Percentiles rank a stretch among this genome's conserved stretches.
Evolutionary conservation across 108 stramenopile genomes (phyloP).

Genomic region (Fragilaria crotonensis): DNA sequence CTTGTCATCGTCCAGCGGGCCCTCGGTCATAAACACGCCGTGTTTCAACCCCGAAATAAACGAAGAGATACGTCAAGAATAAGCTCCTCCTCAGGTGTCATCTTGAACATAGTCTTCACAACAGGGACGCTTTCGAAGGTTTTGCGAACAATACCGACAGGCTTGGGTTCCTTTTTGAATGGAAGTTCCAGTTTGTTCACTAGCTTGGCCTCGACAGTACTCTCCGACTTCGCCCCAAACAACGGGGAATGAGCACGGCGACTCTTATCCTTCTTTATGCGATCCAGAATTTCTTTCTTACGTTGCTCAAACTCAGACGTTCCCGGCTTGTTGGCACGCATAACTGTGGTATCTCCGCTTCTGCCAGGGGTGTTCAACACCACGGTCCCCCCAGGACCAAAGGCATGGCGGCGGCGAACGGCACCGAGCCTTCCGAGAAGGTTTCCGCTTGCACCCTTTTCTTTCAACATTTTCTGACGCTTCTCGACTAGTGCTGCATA

Average conservation of each 20-base stretch:
- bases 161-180: conserved; percentile 23
- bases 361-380: neutral
- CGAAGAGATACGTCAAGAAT: conserved; percentile 62
- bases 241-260: neutral
- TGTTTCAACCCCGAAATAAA: conserved; percentile 47
- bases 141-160: conserved; percentile 1
- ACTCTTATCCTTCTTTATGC: conserved; percentile 9
- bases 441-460: neutral
- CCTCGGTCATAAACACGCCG: conserved; percentile 31
- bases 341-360: conserved; percentile 16
- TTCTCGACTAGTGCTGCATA: neutral
- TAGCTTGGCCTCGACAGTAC: conserved; percentile 1
- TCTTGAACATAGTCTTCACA: conserved; percentile 8
- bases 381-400: neutral
- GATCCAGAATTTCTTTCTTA: conserved; percentile 5
- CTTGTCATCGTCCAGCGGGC: conserved; percentile 25
- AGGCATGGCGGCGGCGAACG: neutral
- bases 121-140: conserved; percentile 15
- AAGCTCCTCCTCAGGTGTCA: conserved; percentile 43
- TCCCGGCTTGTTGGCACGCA: conserved; percentile 26
- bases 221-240: neutral
- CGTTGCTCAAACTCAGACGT: conserved; percentile 22
- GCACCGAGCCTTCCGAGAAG: neutral
- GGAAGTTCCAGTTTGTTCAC: conserved; percentile 17
- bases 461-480: neutral